Evolutionary conservation across 169 alveolate genomes (phyloP).

Genomic region (Plasmodium blacklocki): DNA sequence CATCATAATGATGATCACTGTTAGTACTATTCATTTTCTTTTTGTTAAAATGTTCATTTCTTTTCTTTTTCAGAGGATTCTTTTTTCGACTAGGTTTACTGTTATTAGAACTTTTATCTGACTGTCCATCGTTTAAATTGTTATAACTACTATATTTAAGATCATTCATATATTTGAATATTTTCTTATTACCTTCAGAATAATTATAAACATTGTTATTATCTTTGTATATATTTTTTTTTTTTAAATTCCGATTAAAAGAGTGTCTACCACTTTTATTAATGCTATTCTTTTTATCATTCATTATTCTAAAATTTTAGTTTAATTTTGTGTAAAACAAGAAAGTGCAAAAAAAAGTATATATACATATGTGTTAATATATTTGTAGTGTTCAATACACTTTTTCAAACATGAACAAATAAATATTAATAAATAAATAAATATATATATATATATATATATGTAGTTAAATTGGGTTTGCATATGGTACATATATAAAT

Average conservation of each 20-base stretch:
- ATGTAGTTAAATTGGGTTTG: too few relatives aligned
- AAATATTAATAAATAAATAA: too few relatives aligned
- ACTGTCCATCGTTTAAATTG: constrained; percentile 8
- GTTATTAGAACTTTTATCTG: constrained; percentile 28
- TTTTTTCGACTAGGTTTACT: constrained; percentile 12
- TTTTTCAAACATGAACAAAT: too few relatives aligned
- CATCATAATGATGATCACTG: constrained; percentile 4
- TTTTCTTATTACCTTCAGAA: constrained; percentile 22
- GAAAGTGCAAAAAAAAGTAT: too few relatives aligned
- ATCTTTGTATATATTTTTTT: constrained; percentile 36
- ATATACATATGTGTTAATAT: too few relatives aligned
- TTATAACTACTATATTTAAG: constrained; percentile 33
- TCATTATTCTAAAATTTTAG: constrained; percentile 7
- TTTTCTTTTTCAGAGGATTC: neutral
- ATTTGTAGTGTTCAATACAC: too few relatives aligned
- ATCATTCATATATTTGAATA: constrained; percentile 45
- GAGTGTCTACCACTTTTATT: constrained; percentile 27
- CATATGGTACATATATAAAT: too few relatives aligned
- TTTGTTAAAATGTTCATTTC: neutral
- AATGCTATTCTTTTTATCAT: constrained; percentile 28
- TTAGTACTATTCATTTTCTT: constrained; percentile 10
- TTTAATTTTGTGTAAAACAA: neutral
- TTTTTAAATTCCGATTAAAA: constrained; percentile 4
- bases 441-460: too few relatives aligned
- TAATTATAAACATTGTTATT: neutral